Conservation (phyloP, 2,329 filamentous ascomycete genomes). For the Colletotrichum sp. region DNA sequence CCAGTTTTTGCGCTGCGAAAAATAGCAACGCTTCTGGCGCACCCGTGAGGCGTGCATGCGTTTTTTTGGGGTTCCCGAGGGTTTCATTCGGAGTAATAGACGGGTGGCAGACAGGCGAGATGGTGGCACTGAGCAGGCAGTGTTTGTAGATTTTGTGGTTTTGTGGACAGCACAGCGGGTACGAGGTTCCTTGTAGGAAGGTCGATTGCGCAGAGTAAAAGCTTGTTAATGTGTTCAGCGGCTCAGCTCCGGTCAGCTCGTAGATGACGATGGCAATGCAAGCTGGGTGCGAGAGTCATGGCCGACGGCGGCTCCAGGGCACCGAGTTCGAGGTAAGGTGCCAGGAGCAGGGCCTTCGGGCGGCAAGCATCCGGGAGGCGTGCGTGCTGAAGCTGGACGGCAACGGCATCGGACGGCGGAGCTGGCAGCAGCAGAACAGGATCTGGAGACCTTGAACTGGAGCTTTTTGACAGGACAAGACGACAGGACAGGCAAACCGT, state of each 20-base stretch:
- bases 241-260: not conserved
- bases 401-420: not conserved
- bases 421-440: not conserved
- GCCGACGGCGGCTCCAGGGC: not conserved
- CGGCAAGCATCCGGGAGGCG: not conserved
- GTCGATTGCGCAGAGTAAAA: not conserved
- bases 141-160: not conserved
- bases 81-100: conserved; percentile 12
- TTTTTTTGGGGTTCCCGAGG: not conserved
- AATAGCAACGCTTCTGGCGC: conserved; percentile 5
- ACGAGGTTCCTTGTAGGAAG: not conserved
- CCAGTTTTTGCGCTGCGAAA: conserved; percentile 18
- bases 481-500: not conserved
- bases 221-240: not conserved
- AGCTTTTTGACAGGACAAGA: not conserved
- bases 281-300: not conserved
- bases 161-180: not conserved
- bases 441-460: not conserved
- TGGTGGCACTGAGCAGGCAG: conserved; percentile 6
- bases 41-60: not conserved
- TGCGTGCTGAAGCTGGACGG: not conserved
- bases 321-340: not conserved
- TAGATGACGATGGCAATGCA: conserved; percentile 4
- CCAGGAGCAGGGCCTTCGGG: not conserved
- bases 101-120: conserved; percentile 1